phyloP scores from a whole-genome alignment of 2,329 filamentous ascomycete genomes.

The Pseudocercospora musae region DNA sequence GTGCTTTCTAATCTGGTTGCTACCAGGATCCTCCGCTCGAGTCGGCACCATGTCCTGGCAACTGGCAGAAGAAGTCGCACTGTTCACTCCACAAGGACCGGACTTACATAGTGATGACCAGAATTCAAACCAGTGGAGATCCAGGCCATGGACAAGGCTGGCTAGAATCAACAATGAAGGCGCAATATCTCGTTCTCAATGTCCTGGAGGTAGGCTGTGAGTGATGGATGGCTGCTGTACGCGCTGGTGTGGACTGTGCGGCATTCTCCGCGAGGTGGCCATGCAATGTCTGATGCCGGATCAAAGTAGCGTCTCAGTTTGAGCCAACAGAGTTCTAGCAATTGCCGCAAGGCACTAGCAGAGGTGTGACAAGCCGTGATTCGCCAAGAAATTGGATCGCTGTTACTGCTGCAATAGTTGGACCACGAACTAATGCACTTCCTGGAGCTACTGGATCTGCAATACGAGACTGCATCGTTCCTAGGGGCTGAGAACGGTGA shows the following conservation, averaged over 20 bases:
- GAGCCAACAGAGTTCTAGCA: not conserved
- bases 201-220: not conserved
- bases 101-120: not conserved
- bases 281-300: not conserved
- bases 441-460: not conserved
- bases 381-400: not conserved
- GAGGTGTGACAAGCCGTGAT: not conserved
- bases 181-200: not conserved
- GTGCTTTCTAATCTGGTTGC: conserved; percentile 1
- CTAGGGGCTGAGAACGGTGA: not conserved
- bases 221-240: not conserved
- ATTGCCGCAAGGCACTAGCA: not conserved
- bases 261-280: not conserved
- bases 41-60: not conserved
- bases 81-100: not conserved
- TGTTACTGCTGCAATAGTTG: not conserved
- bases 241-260: not conserved
- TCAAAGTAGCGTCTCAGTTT: not conserved
- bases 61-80: not conserved
- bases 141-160: not conserved
- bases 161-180: not conserved
- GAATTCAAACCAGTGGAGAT: not conserved
- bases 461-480: not conserved
- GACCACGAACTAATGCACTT: not conserved
- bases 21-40: not conserved